Percentiles rank a stretch among this genome's conserved stretches.
These are phyloP conservation scores for Canavalia ensiformis DNA, from an alignment of 306 rosid species.

Conservation along the genomic window DNA sequence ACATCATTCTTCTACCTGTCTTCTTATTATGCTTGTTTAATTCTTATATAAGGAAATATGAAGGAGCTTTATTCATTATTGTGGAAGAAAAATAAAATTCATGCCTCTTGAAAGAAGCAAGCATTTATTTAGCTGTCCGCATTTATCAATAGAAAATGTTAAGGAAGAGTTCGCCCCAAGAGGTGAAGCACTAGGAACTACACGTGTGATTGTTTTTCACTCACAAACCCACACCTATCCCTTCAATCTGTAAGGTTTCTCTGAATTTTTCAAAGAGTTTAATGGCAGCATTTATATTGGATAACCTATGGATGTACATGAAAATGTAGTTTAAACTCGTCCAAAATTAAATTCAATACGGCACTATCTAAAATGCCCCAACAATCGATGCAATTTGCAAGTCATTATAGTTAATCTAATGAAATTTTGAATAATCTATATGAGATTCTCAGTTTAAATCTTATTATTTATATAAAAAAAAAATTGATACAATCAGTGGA, in stretches of 20 bases:
- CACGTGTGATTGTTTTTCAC: not conserved
- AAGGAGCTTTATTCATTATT: too few relatives aligned
- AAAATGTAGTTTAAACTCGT: too few relatives aligned
- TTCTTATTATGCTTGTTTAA: not conserved
- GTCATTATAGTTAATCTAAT: too few relatives aligned
- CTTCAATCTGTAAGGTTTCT: not conserved
- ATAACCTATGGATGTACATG: not conserved
- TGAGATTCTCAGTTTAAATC: too few relatives aligned
- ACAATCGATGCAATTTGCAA: too few relatives aligned
- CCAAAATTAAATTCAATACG: too few relatives aligned
- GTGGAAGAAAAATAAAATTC: not conserved
- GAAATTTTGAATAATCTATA: too few relatives aligned
- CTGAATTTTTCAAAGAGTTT: not conserved
- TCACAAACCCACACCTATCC: not conserved
- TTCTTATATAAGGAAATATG: not conserved
- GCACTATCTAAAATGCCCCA: too few relatives aligned
- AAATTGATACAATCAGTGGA: too few relatives aligned
- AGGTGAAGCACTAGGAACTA: not conserved
- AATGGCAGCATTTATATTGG: constrained; percentile 24
- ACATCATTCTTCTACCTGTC: constrained; percentile 1
- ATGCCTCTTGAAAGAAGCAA: not conserved
- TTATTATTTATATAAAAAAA: too few relatives aligned
- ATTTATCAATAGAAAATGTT: not conserved
- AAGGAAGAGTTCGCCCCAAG: not conserved
- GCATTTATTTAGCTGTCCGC: not conserved